A percentile compares a stretch with the other conserved stretches of the same genome.
Evolutionary conservation across 495 filamentous ascomycete species (phyloP).

Genomic region (Penicillium canariense): DNA sequence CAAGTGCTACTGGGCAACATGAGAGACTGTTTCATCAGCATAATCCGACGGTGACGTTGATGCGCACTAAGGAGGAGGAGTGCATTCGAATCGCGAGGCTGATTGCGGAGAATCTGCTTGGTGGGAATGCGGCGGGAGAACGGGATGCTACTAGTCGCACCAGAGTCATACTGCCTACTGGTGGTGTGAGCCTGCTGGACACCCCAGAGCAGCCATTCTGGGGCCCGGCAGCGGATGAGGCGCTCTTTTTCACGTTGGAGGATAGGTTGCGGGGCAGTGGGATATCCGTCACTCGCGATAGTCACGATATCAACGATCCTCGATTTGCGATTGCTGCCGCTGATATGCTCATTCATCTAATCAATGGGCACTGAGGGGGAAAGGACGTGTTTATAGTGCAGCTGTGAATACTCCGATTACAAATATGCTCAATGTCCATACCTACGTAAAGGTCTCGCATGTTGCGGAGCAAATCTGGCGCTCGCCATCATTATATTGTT

Average conservation of each 20-base stretch:
- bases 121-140: slow-evolving; percentile 8
- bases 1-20: slow-evolving; percentile 9
- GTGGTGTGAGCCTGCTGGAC: slow-evolving; percentile 49
- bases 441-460: not conserved
- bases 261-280: slow-evolving; percentile 34
- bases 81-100: slow-evolving; percentile 48
- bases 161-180: slow-evolving; percentile 55
- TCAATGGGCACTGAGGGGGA: too few relatives aligned
- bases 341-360: too few relatives aligned
- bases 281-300: slow-evolving; percentile 35
- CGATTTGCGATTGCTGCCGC: slow-evolving; percentile 34
- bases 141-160: slow-evolving; percentile 36
- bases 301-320: slow-evolving; percentile 45
- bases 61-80: slow-evolving; percentile 58
- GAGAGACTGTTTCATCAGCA: slow-evolving; percentile 56
- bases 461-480: slow-evolving; percentile 1
- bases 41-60: slow-evolving; percentile 62
- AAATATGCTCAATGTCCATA: not conserved
- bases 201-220: slow-evolving; percentile 37
- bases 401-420: too few relatives aligned
- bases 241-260: slow-evolving; percentile 45
- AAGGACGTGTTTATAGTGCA: too few relatives aligned
- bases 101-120: slow-evolving; percentile 50
- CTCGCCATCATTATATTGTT: slow-evolving; percentile 14
- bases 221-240: slow-evolving; percentile 44